Conservation (phyloP, 176 grass and related monocot genomes). For the Avena sativa region DNA sequence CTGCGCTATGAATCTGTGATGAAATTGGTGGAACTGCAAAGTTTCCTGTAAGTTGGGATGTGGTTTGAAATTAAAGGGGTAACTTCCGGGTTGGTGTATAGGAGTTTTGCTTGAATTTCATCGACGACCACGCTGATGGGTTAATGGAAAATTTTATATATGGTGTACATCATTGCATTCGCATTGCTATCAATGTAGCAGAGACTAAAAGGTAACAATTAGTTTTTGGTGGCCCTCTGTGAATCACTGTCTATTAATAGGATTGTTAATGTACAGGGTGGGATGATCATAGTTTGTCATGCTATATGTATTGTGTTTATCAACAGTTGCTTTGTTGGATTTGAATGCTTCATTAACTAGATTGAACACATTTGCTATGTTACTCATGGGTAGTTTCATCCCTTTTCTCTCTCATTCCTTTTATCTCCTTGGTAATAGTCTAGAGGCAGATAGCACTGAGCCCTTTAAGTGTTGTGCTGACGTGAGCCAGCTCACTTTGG, state of each 20-base stretch:
- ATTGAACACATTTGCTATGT: not conserved
- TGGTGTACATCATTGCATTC: not conserved
- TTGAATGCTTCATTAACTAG: constrained; percentile 1
- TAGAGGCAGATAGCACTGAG: not conserved
- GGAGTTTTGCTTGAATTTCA: not conserved
- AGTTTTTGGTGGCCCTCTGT: not conserved
- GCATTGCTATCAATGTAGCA: not conserved
- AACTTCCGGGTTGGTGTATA: not conserved
- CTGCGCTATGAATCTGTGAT: not conserved
- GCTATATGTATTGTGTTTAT: not conserved
- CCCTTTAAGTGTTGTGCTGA: not conserved
- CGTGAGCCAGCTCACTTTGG: not conserved
- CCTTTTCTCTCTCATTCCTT: not conserved
- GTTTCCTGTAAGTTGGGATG: not conserved
- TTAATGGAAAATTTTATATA: not conserved
- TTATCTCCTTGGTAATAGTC: not conserved
- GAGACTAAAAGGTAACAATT: not conserved
- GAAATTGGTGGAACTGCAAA: not conserved
- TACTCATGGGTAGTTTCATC: not conserved
- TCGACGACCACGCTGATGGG: not conserved
- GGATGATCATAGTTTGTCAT: not conserved
- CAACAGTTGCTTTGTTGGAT: not conserved
- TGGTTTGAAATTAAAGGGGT: not conserved
- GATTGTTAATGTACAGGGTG: not conserved
- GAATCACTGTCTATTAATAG: constrained; percentile 13